Evolutionary conservation across 2,329 filamentous ascomycete genomes (phyloP).

Genomic region (Cladosporium sp.): DNA sequence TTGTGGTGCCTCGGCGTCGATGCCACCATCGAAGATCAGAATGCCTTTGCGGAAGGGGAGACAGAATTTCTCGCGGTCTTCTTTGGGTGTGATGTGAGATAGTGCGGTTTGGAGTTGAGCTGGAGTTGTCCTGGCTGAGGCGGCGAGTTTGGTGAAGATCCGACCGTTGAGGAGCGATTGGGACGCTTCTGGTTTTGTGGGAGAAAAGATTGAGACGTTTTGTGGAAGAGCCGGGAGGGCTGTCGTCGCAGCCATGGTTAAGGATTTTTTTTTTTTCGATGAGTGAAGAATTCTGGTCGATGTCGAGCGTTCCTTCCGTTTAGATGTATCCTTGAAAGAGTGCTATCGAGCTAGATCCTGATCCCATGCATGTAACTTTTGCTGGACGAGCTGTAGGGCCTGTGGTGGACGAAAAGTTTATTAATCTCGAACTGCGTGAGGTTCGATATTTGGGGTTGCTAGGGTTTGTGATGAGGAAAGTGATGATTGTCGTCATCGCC

Average conservation of each 20-base stretch:
- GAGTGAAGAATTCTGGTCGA: no score
- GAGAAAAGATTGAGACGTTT: conserved; percentile 7
- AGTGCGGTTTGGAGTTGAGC: not conserved
- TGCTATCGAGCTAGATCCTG: no score
- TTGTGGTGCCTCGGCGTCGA: not conserved
- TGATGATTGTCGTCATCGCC: no score
- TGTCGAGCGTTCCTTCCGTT: no score
- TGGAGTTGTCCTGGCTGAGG: not conserved
- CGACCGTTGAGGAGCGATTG: not conserved
- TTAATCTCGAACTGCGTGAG: no score
- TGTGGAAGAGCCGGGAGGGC: not conserved
- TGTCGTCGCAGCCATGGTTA: not conserved
- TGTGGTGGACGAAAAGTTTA: no score
- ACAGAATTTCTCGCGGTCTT: not conserved
- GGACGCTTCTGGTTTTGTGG: not conserved
- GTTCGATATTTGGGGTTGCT: no score
- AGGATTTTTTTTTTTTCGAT: not conserved
- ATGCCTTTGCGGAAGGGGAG: conserved; percentile 7
- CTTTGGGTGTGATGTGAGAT: not conserved
- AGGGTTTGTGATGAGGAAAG: no score
- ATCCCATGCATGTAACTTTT: no score
- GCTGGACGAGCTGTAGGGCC: no score
- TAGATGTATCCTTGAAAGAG: no score
- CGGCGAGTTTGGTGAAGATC: conserved; percentile 1
- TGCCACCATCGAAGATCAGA: conserved; percentile 1